Evolutionary conservation across 2,329 filamentous ascomycete genomes (phyloP).

Genomic region (Aspergillus costaricaensis): DNA sequence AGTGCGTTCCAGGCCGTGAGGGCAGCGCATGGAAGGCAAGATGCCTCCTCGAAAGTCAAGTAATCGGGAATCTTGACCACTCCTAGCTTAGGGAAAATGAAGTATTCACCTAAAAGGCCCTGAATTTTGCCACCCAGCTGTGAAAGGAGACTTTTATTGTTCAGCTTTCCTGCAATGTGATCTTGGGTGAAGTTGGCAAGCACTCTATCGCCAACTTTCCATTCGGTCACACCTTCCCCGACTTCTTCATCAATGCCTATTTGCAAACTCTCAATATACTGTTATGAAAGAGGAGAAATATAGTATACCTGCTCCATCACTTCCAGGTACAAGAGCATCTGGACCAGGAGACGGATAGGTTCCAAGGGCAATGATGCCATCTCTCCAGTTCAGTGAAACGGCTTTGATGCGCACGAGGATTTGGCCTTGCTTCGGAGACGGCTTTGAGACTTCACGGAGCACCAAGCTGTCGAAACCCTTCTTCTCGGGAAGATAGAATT

Average conservation of each 20-base stretch:
- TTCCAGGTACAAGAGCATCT: slow-evolving; percentile 8
- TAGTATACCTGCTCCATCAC: slow-evolving; percentile 6
- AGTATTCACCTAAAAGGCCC: slow-evolving; percentile 11
- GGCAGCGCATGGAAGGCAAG: slow-evolving; percentile 14
- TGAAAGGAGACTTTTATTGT: background rate
- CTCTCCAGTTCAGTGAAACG: slow-evolving; percentile 10
- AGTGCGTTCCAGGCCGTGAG: slow-evolving; percentile 15
- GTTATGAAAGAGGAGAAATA: no score
- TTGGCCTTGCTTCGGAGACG: background rate
- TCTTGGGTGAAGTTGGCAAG: slow-evolving; percentile 5
- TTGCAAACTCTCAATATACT: background rate
- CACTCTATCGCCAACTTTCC: slow-evolving; percentile 4
- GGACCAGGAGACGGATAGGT: slow-evolving; percentile 6
- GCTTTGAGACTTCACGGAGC: background rate
- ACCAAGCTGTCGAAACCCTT: background rate
- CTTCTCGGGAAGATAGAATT: slow-evolving; percentile 1
- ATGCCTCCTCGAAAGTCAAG: slow-evolving; percentile 14
- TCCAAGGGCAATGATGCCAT: slow-evolving; percentile 1
- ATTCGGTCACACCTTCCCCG: slow-evolving; percentile 5
- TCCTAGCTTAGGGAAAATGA: slow-evolving; percentile 5
- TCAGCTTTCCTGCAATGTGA: slow-evolving; percentile 4
- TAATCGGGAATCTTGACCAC: slow-evolving; percentile 10
- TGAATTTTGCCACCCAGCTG: slow-evolving; percentile 9
- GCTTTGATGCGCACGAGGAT: slow-evolving; percentile 12
- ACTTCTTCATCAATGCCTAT: slow-evolving; percentile 1